These are phyloP conservation scores for Oxytropis ochrocephala DNA, from an alignment of 306 rosid species.

Conservation along the genomic window DNA sequence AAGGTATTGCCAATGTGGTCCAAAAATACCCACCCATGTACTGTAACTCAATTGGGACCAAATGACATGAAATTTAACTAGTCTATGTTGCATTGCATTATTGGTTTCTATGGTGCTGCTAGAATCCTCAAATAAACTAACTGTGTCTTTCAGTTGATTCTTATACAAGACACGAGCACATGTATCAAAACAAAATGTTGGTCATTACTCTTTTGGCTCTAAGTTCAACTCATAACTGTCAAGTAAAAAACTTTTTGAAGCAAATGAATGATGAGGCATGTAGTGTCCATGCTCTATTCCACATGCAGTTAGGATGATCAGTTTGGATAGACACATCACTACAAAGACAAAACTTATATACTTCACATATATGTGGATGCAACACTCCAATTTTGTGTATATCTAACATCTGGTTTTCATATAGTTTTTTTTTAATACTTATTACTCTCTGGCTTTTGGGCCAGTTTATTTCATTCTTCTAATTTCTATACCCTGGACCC, in stretches of 20 bases:
- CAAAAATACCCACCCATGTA: constrained; percentile 22
- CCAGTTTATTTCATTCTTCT: constrained; percentile 10
- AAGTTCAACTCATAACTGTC: neutral
- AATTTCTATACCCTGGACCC: neutral
- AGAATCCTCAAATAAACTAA: constrained; percentile 9
- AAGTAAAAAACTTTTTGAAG: neutral
- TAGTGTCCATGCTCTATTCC: constrained; percentile 16
- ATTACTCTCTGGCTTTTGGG: constrained; percentile 12
- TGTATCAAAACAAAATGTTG: constrained; percentile 7
- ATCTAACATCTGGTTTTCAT: constrained; percentile 3
- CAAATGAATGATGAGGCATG: neutral
- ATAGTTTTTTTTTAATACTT: neutral
- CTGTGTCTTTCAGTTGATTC: constrained; percentile 29
- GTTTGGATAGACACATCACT: constrained; percentile 21
- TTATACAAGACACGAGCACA: neutral
- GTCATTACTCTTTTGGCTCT: neutral
- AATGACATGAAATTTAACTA: neutral
- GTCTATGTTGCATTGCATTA: neutral
- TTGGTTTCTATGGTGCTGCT: neutral
- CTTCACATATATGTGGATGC: constrained; percentile 21
- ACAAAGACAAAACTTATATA: constrained; percentile 9
- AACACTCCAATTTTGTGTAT: constrained; percentile 12
- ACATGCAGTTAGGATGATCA: constrained; percentile 23
- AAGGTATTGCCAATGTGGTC: constrained; percentile 35
- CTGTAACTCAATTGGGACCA: constrained; percentile 9